phyloP scores from a whole-genome alignment of 331 rosid species.

The Pyracantha coccinea region DNA sequence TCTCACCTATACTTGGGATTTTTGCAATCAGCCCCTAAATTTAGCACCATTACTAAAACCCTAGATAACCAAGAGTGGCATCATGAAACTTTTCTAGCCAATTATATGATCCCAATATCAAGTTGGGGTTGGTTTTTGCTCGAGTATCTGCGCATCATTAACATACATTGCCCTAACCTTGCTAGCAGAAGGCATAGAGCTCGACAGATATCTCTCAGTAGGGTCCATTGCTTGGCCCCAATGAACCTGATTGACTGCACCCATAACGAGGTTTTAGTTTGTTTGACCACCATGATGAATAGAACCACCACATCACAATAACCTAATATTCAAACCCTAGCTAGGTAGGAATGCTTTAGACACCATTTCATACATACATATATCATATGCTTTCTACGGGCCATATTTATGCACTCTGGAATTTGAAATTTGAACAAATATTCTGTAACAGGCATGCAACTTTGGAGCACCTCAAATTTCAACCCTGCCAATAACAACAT shows the following conservation, averaged over 20 bases:
- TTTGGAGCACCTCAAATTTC: not conserved
- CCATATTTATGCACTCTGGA: not conserved
- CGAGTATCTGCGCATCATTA: not conserved
- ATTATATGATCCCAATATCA: slow-evolving; percentile 3
- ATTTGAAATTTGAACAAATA: slow-evolving; percentile 17
- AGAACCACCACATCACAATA: slow-evolving; percentile 18
- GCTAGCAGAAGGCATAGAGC: not conserved
- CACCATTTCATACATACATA: not conserved
- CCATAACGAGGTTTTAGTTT: slow-evolving; percentile 18
- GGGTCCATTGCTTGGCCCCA: slow-evolving; percentile 12
- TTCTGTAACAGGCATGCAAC: not conserved
- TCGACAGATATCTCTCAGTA: not conserved
- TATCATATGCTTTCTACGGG: not conserved
- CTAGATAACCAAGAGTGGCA: not conserved
- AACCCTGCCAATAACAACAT: not conserved
- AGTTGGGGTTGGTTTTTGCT: not conserved
- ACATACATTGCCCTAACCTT: not conserved
- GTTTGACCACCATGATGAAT: slow-evolving; percentile 23
- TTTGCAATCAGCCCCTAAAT: not conserved
- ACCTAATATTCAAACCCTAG: not conserved
- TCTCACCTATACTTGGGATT: not conserved
- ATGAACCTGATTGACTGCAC: slow-evolving; percentile 34
- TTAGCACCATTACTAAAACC: not conserved
- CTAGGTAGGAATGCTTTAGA: not conserved
- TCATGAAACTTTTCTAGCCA: not conserved